Evolutionary conservation across 352 stramenopile genomes (phyloP), one percentile per base, ranked within the genome.

Genomic region (Pythium plurisporium): DNA sequence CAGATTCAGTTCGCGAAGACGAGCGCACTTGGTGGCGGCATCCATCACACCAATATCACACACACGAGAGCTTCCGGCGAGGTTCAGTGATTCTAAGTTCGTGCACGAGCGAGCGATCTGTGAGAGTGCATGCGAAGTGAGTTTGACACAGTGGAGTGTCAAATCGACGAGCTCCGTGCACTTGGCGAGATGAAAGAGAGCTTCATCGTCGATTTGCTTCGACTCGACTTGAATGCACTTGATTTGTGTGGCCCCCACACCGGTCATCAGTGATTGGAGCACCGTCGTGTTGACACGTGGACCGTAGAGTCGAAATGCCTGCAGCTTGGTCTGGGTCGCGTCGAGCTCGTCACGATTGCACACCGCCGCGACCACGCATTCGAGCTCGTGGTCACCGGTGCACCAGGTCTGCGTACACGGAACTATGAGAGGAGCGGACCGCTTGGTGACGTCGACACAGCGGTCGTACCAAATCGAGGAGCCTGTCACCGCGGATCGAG

Each of bases 21-120:
- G 49, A 0, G 29, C 37, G 47, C 79, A 88, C 50, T 86, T 66
- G n/a, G 37, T 54, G 2, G 73, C 79, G 8, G 97, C 59, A 1
- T 76, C 79, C 14, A 88, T 54, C 30, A 97, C 67, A 36, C 82
- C 82, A 5, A 87, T 80, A 54, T 96, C 89, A 31, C 73, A 72
- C 8, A 97, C 62, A 7, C 85, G 72, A 6, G 73, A 76, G 56
- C 86, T 96, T 17, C 87, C 87, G 0, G 81, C 76, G 3, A 96
- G 49, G 26, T 96, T 72, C 2, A 96, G 58, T 4, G 46, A 53
- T 10, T 57, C 54, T 1, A 97, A 76, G 4, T 70, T 56, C 0
- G 25, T 25, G 27, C 80, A 86, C 0, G 59, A 33, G 2, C 47
- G 65, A 4, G 77, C 72, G 34, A 93, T 82, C 19, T 40, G 33